phyloP scores from a whole-genome alignment of 192 early-diverging fungal genomes.

The Backusella tuberculispora region DNA sequence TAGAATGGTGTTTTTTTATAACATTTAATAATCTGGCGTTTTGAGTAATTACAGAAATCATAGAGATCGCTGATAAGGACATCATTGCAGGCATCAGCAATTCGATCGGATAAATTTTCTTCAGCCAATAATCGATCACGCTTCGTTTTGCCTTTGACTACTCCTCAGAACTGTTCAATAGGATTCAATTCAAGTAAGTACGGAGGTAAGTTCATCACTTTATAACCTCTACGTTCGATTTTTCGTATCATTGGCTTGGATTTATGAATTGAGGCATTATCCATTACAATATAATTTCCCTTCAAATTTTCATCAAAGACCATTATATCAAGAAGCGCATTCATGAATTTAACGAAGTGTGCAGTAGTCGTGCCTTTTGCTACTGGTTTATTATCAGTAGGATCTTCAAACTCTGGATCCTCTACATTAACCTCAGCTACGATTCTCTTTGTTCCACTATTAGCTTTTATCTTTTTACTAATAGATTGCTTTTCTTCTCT shows the following conservation, averaged over 20 bases:
- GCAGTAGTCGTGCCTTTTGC: conserved; percentile 21
- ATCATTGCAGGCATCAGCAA: conserved; percentile 19
- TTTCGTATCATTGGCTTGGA: conserved; percentile 18
- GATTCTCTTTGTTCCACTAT: conserved; percentile 8
- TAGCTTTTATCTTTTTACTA: neutral
- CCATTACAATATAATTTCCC: conserved; percentile 16
- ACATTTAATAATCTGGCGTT: no score
- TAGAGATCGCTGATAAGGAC: conserved; percentile 12
- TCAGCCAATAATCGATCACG: no score
- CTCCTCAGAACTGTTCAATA: conserved; percentile 28
- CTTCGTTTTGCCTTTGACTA: conserved; percentile 16
- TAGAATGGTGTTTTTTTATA: no score
- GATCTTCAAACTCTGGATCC: conserved; percentile 14
- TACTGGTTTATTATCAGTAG: conserved; percentile 16
- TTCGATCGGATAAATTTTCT: conserved; percentile 19
- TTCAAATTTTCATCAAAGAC: conserved; percentile 14
- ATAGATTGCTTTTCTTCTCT: neutral
- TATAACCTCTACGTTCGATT: conserved; percentile 19
- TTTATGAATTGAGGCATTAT: conserved; percentile 20
- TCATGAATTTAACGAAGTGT: conserved; percentile 16
- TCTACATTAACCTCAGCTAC: conserved; percentile 5
- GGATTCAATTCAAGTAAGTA: conserved; percentile 28
- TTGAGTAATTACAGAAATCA: no score
- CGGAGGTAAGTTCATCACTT: conserved; percentile 20
- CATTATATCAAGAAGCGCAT: neutral